Base-by-base conservation (phyloP, 2,329 filamentous ascomycete genomes). In the Kalaharituber pfeilii region DNA sequence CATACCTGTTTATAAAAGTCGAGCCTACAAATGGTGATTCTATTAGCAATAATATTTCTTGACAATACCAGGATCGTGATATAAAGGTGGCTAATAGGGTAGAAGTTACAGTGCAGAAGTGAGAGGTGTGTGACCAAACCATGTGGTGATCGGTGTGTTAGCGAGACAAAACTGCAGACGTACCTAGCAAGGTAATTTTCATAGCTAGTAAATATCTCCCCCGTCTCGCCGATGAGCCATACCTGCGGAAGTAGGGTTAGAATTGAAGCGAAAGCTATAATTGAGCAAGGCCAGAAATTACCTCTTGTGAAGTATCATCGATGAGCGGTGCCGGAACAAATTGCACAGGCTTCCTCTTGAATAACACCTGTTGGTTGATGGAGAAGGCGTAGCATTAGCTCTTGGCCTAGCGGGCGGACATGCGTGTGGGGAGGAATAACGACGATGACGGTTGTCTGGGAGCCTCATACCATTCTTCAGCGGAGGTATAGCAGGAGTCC, bases 261-360 rank as follows among this genome's bases (percentile, higher is more conserved):
- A 22, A 24, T 15, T 20, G 22, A 9, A 13, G 42, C 15, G 27
- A 44, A 18, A 24, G 9, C 29, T 51, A 52, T 25, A 18, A 36
- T 15, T 33, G 24, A 42, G 28, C 24, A 36, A 47, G 26, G 29
- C 27, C 20, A n/a, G 9, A 45, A 29, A 28, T 28, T 11, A 28
- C 33, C 5, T 44, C 29, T 26, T 18, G 42, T 45, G 51, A 54
- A 53, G 52, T 55, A 57, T 27, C 51, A 50, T 42, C 49, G 45
- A 55, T 47, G 53, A 26, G 33, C 13, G 53, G 53, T 56, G 39
- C 45, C 51, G 55, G 53, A 56, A 88, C 73, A 67, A 86, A 84
- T 70, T 85, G 81, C 66, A 96, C 87, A 55, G 88, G 88, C 71
- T 96, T 96, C 65, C 91, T 80, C 73, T 96, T 96, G 70, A 85